Base-by-base conservation (phyloP, 345 rosid species). In the Salix suchowensis region DNA sequence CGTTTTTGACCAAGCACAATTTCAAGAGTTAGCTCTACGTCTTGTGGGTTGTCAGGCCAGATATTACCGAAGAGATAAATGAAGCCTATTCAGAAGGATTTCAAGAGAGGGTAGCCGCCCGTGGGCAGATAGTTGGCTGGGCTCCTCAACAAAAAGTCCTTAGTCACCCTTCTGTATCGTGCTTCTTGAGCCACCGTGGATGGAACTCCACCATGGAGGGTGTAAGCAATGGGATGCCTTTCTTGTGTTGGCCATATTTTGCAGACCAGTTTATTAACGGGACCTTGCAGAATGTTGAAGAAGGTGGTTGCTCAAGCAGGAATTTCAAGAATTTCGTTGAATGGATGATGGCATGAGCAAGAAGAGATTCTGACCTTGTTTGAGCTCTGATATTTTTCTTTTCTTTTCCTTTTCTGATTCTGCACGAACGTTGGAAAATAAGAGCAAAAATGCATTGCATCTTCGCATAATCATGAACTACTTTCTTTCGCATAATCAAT, bases 41-140 rank as follows among this genome's bases (percentile, higher is more conserved):
- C 68, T 65, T 65, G 37, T 65, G 68, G 68, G 68, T 30, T 26
- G 68, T 65, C 34, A 65, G 68, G 37, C 68, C 68, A 65, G 68
- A 65, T 15, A 65, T 28, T 26, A 26, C 68, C 19, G 26, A 7
- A 6, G 68, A 65, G 16, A 65, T 21, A 10, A 30, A 0, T 7
- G 37, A 26, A 3, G 68, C 68, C 0, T 65, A 65, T 30, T 23
- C 68, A 30, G 68, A 12, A 65, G 68, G 40, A 30, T 65, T 65
- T 30, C 68, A 30, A 30, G 68, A 65, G 32, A 26, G 68, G 16
- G 68, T 65, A 30, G 68, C 21, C 36, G 6, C 16, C 19, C 37
- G 68, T 30, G 37, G 68, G 18, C 10, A 19, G 19, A 26, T 30
- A n/a, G 40, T 65, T 65, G 18, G 68, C 7, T 65, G 68, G 68